Evolutionary conservation across 2,329 filamentous ascomycete species (phyloP).

Genomic region (Cryphonectria japonica): DNA sequence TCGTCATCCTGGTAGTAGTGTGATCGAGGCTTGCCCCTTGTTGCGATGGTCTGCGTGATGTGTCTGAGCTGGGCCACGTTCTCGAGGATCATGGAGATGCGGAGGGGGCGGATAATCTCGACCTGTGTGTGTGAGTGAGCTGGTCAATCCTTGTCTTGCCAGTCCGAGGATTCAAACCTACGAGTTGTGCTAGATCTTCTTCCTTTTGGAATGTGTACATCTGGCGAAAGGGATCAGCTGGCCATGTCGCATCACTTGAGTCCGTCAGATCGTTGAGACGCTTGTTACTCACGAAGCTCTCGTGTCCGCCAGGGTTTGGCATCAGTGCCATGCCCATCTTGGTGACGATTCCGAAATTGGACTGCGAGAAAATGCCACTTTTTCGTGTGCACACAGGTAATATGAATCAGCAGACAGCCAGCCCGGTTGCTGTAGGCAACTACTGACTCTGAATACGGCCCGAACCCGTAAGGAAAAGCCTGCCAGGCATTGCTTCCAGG

Average conservation of each 20-base stretch:
- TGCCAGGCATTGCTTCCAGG: constrained; percentile 47
- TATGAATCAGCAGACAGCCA: not conserved
- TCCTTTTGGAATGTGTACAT: constrained; percentile 51
- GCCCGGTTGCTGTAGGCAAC: not conserved
- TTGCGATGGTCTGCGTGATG: constrained; percentile 43
- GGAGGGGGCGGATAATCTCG: constrained; percentile 44
- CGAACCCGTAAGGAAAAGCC: constrained; percentile 47
- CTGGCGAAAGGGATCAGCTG: constrained; percentile 38
- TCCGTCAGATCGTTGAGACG: too few relatives aligned
- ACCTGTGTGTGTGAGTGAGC: constrained; percentile 31
- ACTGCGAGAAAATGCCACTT: constrained; percentile 52
- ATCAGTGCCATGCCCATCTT: constrained; percentile 59
- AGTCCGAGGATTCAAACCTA: constrained; percentile 32
- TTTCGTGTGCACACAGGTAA: not conserved
- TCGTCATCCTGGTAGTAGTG: constrained; percentile 35
- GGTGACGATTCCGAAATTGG: constrained; percentile 54
- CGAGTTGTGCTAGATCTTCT: constrained; percentile 50
- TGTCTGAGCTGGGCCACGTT: constrained; percentile 52
- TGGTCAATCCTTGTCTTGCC: not conserved
- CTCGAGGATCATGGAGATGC: constrained; percentile 42
- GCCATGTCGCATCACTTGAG: not conserved
- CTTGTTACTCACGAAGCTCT: constrained; percentile 40
- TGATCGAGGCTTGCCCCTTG: constrained; percentile 40
- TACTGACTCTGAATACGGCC: constrained; percentile 40
- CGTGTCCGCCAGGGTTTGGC: constrained; percentile 54